Percentiles rank a stretch among this genome's conserved stretches.
phyloP scores from a whole-genome alignment of 805 yeast species.

The Saccharomycopsis babjevae region DNA sequence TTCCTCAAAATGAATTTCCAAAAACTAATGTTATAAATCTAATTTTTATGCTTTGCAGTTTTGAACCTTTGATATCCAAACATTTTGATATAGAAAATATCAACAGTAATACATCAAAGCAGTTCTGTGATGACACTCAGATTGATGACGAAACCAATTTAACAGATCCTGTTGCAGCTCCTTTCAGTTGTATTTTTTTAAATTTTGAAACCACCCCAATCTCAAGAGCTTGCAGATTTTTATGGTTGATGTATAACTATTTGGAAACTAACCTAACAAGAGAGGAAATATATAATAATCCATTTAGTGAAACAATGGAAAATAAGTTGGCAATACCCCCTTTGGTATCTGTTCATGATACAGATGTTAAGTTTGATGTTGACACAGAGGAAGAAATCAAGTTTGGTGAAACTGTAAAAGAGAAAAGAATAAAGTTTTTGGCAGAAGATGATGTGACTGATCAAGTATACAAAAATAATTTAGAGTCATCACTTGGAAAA shows the following conservation, averaged over 20 bases:
- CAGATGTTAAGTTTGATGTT: conserved; percentile 27
- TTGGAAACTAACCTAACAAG: conserved; percentile 59
- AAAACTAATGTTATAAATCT: conserved; percentile 64
- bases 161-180: conserved; percentile 28
- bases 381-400: conserved; percentile 35
- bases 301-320: conserved; percentile 36
- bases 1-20: conserved; percentile 25
- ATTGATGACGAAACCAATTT: conserved; percentile 14
- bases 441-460: neutral
- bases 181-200: conserved; percentile 68
- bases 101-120: conserved; percentile 1
- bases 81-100: conserved; percentile 21
- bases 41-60: conserved; percentile 62
- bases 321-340: conserved; percentile 33
- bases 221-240: conserved; percentile 59
- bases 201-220: conserved; percentile 48
- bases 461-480: neutral
- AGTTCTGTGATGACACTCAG: neutral
- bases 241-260: conserved; percentile 79
- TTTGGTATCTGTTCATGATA: conserved; percentile 21
- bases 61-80: conserved; percentile 41
- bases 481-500: neutral
- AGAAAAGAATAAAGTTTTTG: conserved; percentile 10
- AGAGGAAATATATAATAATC: conserved; percentile 42
- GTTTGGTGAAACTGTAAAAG: conserved; percentile 33